Conservation (phyloP, 768 basidiomycete genomes). For the Mycena vitilis region DNA sequence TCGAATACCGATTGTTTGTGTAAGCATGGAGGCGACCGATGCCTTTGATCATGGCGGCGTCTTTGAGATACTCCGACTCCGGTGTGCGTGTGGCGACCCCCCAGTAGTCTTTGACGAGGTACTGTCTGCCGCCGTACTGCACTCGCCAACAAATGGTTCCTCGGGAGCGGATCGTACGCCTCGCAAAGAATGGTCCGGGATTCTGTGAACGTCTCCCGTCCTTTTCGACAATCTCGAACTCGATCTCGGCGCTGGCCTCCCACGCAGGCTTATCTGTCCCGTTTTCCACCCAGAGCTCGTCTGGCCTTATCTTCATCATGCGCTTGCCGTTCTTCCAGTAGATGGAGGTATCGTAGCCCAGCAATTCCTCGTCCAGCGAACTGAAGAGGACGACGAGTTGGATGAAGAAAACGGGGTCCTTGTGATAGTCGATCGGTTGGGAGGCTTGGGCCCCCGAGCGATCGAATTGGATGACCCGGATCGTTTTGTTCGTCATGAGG, state of each 20-base stretch:
- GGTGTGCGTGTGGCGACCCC: slow-evolving; percentile 3
- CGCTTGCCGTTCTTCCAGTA: too few species aligned
- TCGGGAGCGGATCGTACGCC: slow-evolving; percentile 35
- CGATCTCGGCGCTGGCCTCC: not conserved
- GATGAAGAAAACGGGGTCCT: too few species aligned
- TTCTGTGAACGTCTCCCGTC: not conserved
- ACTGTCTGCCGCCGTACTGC: not conserved
- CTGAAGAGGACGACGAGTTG: too few species aligned
- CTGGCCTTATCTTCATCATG: slow-evolving; percentile 12
- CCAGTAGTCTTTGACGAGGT: slow-evolving; percentile 43
- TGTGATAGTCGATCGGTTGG: too few species aligned
- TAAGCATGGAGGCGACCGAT: slow-evolving; percentile 35
- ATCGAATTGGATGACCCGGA: slow-evolving; percentile 37
- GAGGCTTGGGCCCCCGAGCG: too few species aligned
- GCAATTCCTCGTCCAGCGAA: too few species aligned
- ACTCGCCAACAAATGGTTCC: slow-evolving; percentile 41
- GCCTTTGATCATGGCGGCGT: slow-evolving; percentile 28
- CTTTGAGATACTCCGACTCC: slow-evolving; percentile 33
- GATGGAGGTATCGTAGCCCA: too few species aligned
- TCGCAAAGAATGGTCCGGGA: too few species aligned
- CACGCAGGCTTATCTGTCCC: not conserved
- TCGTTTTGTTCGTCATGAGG: slow-evolving; percentile 27
- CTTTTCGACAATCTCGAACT: slow-evolving; percentile 4
- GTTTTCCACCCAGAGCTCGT: not conserved
- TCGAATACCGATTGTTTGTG: slow-evolving; percentile 17